Base-by-base conservation (phyloP, 306 rosid genomes). In the Rosa multiflora region DNA sequence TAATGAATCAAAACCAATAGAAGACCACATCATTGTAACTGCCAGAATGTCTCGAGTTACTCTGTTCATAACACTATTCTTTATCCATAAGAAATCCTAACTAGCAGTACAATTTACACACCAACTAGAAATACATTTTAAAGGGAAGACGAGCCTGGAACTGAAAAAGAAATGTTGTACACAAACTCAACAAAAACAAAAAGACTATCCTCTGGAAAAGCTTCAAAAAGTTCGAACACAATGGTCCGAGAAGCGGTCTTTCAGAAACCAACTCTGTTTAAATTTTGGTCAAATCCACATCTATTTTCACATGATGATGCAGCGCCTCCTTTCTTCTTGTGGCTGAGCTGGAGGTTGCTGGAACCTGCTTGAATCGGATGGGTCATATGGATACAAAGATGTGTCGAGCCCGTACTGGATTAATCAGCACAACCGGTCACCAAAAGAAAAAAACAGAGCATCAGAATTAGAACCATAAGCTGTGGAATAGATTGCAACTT, bases 341-440 rank as follows among this genome's bases (percentile, higher is more conserved):
- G 96, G 96, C 81, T 96, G 99, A 12, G 91, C 17, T 75, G 84
- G 79, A 47, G 51, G 93, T 82, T 87, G 98, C 90, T 88, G 98
- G 82, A 29, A 77, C 91, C 98, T 90, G 67, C 85, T 59, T 20
- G 99, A 83, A 84, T 93, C 99, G 1, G 92, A 93, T 52, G 99
- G 99, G 84, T 96, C 91, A 93, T 96, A 96, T 26, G 99, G 91
- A 69, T 91, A 96, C 86, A 93, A 96, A 0, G 99, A 73, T 46
- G 99, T 96, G 81, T 96, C 98, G 10, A 96, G 90, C 77, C 99
- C 98, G n/a, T 96, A 96, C 99, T 96, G 98, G 73, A 82, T 78
- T 63, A 49, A 51, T 53, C 53, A 46, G 62, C 71, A 71, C 37
- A 20, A 56, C 29, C 32, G 29, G 63, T 52, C 69, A 74, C 26